Conservation (phyloP, 306 rosid genomes). For the Ormosia emarginata region DNA sequence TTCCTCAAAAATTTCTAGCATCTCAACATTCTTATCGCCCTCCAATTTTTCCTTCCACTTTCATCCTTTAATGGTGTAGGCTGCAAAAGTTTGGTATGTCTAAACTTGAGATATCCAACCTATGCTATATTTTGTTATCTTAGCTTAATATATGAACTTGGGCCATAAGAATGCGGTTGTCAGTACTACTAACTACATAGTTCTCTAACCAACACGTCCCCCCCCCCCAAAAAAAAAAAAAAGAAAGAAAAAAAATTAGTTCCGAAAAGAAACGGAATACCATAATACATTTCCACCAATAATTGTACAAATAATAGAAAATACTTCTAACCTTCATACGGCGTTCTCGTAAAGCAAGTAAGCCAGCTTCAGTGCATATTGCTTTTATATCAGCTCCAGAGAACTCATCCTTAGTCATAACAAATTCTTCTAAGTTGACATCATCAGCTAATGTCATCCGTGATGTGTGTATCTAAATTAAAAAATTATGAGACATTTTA, state of each 20-base stretch:
- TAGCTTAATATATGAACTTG: not conserved
- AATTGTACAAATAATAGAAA: conserved; percentile 7
- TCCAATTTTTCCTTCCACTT: not conserved
- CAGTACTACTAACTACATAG: not conserved
- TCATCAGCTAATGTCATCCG: conserved; percentile 97
- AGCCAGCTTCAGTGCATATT: conserved; percentile 97
- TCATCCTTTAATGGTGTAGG: not conserved
- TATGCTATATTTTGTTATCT: not conserved
- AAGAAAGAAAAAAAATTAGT: not conserved
- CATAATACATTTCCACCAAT: not conserved
- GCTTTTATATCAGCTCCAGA: conserved; percentile 99
- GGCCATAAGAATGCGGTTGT: not conserved
- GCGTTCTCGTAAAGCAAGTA: conserved; percentile 91
- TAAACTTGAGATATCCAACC: conserved; percentile 1
- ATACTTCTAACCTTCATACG: conserved; percentile 82
- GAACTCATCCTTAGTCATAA: conserved; percentile 98
- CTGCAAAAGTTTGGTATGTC: not conserved
- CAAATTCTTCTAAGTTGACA: conserved; percentile 95
- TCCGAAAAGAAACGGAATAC: conserved; percentile 2
- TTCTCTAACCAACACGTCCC: no score
- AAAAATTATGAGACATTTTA: conserved; percentile 5
- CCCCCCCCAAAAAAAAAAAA: no score
- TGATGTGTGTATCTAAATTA: conserved; percentile 87
- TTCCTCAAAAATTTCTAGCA: not conserved
- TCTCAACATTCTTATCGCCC: not conserved